Evolutionary conservation across 2,329 filamentous ascomycete genomes (phyloP), one percentile per base, ranked within the genome.

Genomic region (Dendryphion nanum): DNA sequence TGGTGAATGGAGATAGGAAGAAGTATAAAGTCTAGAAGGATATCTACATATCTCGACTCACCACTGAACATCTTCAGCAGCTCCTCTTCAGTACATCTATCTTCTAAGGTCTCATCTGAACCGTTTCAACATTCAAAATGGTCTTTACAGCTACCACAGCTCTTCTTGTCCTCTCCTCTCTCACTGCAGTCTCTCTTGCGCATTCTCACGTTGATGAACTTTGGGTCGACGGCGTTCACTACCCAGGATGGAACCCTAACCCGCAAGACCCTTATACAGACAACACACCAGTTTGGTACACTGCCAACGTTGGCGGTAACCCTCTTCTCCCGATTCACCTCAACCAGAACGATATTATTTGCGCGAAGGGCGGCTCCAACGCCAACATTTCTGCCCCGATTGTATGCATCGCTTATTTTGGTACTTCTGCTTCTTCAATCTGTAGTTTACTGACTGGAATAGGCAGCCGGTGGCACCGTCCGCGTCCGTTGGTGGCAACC

Each of bases 401-500:
- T 18, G 10, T n/a, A n/a, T n/a, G 42, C 46, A 4, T 50, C 55
- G n/a, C n/a, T n/a, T n/a, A n/a, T n/a, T n/a, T n/a, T 13, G 55
- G 55, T 32, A 42, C 38, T 14, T 37, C 40, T 18, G 14, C 33
- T 3, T 24, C 30, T 4, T 18, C 26, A n/a, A 26, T 26, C 8
- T 26, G 8, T 26, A 26, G n/a, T 26, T 8, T n/a, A 26, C 23
- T n/a, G n/a, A 26, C n/a, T n/a, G n/a, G n/a, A n/a, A n/a, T n/a
- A n/a, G n/a, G 30, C 54, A 10, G 38, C 48, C 3, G 36, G 36
- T 14, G 34, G 35, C 15, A 32, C 24, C 5, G 28, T 48, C 45
- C 35, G 37, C 28, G 33, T 55, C 34, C 46, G 47, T 13, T 48
- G 39, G 82, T 49, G 23, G 23, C 23, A 26, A 26, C 33, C 28